Evolutionary conservation across 108 stramenopile genomes (phyloP).

Genomic region (Skeletonema potamos): DNA sequence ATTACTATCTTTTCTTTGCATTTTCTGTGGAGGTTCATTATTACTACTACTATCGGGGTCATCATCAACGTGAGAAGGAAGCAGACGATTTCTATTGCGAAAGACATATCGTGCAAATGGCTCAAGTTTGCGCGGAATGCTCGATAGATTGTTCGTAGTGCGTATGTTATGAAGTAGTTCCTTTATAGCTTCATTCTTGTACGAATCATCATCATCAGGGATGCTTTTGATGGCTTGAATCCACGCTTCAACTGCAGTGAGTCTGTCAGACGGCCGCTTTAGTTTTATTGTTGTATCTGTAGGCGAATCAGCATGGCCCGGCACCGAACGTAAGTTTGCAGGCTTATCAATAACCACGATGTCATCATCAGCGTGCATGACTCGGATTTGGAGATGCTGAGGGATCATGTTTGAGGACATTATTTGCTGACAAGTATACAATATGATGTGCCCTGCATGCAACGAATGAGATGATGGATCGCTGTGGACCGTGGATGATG

Average conservation of each 20-base stretch:
- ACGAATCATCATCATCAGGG: not conserved
- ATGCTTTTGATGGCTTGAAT: constrained; percentile 49
- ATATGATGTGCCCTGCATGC: too few species aligned
- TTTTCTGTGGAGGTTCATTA: constrained; percentile 7
- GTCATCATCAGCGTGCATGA: constrained; percentile 61
- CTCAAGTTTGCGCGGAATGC: constrained; percentile 58
- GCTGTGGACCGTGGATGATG: too few species aligned
- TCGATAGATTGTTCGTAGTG: constrained; percentile 28
- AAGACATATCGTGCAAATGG: constrained; percentile 52
- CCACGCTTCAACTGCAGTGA: constrained; percentile 72
- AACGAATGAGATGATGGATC: too few species aligned
- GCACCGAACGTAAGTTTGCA: constrained; percentile 67
- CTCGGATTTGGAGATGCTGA: constrained; percentile 20
- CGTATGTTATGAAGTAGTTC: constrained; percentile 33
- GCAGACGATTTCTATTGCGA: constrained; percentile 50
- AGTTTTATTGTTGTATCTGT: not conserved
- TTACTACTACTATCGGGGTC: not conserved
- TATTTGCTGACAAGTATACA: too few species aligned
- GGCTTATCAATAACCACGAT: constrained; percentile 81
- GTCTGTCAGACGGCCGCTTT: constrained; percentile 12
- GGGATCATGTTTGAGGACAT: not conserved
- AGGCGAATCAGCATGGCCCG: constrained; percentile 58
- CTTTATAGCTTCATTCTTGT: not conserved
- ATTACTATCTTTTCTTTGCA: constrained; percentile 24
- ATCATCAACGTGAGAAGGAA: constrained; percentile 26